phyloP scores from a whole-genome alignment of 2,329 filamentous ascomycete species.

The Samsoniella hepiali region DNA sequence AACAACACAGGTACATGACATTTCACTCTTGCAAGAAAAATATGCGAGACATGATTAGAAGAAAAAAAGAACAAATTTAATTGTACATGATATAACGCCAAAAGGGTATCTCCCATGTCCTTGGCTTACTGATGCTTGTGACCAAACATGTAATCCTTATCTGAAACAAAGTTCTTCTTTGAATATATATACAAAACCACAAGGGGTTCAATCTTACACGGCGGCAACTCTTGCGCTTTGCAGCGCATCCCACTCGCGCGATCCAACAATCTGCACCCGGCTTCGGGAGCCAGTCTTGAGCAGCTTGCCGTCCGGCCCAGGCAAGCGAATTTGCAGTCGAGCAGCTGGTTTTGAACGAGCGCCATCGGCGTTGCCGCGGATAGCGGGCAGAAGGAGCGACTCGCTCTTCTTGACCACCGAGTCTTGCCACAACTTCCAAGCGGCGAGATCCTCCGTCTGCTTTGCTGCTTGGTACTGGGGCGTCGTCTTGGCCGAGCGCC shows the following conservation, averaged over 20 bases:
- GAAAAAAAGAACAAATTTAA: constrained; percentile 13
- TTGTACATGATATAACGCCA: constrained; percentile 17
- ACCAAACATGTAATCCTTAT: background rate
- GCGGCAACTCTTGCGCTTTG: constrained; percentile 40
- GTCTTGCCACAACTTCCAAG: constrained; percentile 58
- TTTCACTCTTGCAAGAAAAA: constrained; percentile 1
- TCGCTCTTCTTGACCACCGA: constrained; percentile 53
- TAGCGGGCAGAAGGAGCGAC: constrained; percentile 25
- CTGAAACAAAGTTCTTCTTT: background rate
- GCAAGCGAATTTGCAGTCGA: constrained; percentile 49
- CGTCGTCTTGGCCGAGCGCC: constrained; percentile 62
- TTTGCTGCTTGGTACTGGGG: constrained; percentile 64
- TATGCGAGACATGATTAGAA: background rate
- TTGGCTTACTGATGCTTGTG: constrained; percentile 3
- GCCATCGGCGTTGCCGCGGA: constrained; percentile 18
- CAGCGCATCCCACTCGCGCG: constrained; percentile 53
- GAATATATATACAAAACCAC: constrained; percentile 18
- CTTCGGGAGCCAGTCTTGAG: constrained; percentile 35
- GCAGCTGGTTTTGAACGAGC: constrained; percentile 36
- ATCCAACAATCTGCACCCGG: constrained; percentile 51
- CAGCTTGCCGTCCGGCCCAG: constrained; percentile 41
- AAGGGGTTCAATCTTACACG: constrained; percentile 25
- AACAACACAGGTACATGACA: background rate
- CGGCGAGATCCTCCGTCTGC: constrained; percentile 62
- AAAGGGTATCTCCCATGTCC: constrained; percentile 11